phyloP scores from a whole-genome alignment of 805 yeast genomes.

The Yarrowia alimentaria region DNA sequence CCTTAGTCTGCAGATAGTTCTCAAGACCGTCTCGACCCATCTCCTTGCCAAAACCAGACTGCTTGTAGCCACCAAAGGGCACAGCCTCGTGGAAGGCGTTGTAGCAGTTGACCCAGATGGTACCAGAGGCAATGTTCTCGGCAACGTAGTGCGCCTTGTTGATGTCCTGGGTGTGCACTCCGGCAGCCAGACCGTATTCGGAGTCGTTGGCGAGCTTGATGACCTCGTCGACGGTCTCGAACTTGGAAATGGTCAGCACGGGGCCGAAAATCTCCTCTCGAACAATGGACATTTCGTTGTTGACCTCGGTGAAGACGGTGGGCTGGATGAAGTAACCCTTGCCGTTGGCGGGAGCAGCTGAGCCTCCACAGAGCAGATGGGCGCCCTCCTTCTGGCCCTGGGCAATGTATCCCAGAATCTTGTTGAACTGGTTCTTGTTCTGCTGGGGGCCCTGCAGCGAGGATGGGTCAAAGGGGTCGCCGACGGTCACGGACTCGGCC shows the following conservation, averaged over 20 bases:
- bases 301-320: conserved; percentile 71
- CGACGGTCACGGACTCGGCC: conserved; percentile 56
- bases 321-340: conserved; percentile 72
- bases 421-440: conserved; percentile 69
- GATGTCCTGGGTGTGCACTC: conserved; percentile 70
- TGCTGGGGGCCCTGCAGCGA: conserved; percentile 89
- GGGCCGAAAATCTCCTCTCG: conserved; percentile 89
- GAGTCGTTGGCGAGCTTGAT: conserved; percentile 66
- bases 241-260: conserved; percentile 69
- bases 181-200: conserved; percentile 78
- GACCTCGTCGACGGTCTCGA: conserved; percentile 66
- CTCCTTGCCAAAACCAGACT: conserved; percentile 80
- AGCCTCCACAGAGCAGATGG: conserved; percentile 71
- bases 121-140: conserved; percentile 59
- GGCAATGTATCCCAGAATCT: conserved; percentile 70
- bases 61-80: conserved; percentile 80
- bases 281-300: conserved; percentile 61
- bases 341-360: conserved; percentile 43
- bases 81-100: conserved; percentile 63
- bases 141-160: conserved; percentile 65
- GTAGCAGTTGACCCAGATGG: conserved; percentile 66
- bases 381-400: conserved; percentile 84
- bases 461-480: conserved; percentile 74
- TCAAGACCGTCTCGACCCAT: conserved; percentile 71
- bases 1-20: conserved; percentile 71